Conservation (phyloP, 2,329 filamentous ascomycete species). For the Ophiostoma ulmi region DNA sequence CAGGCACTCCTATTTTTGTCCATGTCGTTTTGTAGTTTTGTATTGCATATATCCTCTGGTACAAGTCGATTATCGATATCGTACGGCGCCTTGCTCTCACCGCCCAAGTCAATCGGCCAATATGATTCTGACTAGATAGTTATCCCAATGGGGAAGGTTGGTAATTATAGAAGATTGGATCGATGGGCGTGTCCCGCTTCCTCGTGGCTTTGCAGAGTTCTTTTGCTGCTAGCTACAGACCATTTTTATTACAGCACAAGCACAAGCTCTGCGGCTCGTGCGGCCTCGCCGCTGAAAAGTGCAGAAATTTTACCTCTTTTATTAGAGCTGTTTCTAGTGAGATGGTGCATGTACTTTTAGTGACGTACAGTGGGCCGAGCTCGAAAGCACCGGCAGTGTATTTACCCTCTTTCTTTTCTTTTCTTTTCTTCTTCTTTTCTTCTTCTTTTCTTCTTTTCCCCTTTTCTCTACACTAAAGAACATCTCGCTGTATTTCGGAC, state of each 20-base stretch:
- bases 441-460: background rate
- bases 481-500: no score
- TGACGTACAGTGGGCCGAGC: background rate
- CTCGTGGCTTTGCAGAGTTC: no score
- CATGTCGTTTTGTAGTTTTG: background rate
- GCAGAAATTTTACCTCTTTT: background rate
- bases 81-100: background rate
- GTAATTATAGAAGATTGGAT: background rate
- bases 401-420: background rate
- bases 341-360: no score
- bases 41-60: background rate
- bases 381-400: background rate
- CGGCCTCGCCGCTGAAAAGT: background rate
- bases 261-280: background rate
- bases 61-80: background rate
- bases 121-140: no score
- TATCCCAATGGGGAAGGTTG: no score
- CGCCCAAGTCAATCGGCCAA: background rate
- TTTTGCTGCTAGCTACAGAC: no score
- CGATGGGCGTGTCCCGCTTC: no score
- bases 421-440: background rate
- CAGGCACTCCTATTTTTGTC: conserved; percentile 13
- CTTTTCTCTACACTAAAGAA: conserved; percentile 6
- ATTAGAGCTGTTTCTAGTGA: background rate
- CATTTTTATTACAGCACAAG: no score